These are phyloP conservation scores for Hypericum androsaemum DNA, from an alignment of 345 rosid genomes.

Conservation along the genomic window DNA sequence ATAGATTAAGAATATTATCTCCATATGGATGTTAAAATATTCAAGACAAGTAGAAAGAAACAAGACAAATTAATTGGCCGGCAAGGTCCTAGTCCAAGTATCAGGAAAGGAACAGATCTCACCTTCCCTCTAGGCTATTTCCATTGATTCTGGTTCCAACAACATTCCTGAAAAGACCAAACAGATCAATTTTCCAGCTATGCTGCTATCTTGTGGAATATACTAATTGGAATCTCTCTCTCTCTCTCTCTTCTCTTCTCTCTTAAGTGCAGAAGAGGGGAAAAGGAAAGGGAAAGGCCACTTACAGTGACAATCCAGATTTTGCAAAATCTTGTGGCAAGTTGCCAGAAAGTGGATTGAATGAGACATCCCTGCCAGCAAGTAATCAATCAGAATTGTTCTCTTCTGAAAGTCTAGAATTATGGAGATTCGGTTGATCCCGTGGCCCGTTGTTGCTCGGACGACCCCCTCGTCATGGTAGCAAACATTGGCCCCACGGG, in stretches of 20 bases:
- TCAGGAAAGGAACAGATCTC: neutral
- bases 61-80: neutral
- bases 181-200: slow-evolving; percentile 9
- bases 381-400: neutral
- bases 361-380: slow-evolving; percentile 43
- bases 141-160: slow-evolving; percentile 39
- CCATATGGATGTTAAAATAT: neutral
- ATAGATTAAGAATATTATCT: too few species aligned
- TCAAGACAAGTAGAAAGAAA: slow-evolving; percentile 6
- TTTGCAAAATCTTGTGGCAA: slow-evolving; percentile 22
- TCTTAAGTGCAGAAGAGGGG: neutral
- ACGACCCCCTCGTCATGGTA: too few species aligned
- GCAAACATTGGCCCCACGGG: too few species aligned
- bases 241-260: too few species aligned
- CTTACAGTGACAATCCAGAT: slow-evolving; percentile 38
- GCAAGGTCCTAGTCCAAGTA: neutral
- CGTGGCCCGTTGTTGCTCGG: too few species aligned
- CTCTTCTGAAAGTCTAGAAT: neutral
- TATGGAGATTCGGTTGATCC: too few species aligned
- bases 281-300: slow-evolving; percentile 1
- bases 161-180: slow-evolving; percentile 29
- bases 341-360: slow-evolving; percentile 45
- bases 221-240: too few species aligned
- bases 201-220: too few species aligned
- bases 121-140: slow-evolving; percentile 25